Evolutionary conservation across 1,284 basidiomycete genomes (phyloP).

Genomic region (Sporisorium reilianum): DNA sequence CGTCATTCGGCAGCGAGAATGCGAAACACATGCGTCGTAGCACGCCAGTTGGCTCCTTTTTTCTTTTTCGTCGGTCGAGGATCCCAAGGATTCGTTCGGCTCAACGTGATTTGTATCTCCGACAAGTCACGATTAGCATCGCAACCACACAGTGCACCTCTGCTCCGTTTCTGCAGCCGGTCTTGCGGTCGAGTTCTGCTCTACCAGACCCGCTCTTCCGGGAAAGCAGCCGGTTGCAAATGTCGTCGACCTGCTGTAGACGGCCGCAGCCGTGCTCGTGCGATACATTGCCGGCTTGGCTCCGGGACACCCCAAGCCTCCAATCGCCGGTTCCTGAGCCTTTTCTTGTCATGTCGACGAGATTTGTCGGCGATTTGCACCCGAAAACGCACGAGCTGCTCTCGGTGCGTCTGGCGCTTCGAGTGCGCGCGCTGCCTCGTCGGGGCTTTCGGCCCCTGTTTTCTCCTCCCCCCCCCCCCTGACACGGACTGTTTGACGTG

Average conservation of each 20-base stretch:
- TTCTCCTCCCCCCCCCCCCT: neutral
- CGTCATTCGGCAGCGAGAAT: slow-evolving; percentile 25
- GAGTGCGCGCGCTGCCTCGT: too few species aligned
- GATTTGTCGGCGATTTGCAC: neutral
- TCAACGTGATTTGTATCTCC: slow-evolving; percentile 31
- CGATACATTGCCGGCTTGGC: slow-evolving; percentile 1
- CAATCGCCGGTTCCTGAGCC: slow-evolving; percentile 4
- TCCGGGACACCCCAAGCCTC: neutral
- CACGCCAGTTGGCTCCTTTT: neutral
- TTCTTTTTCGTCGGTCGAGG: neutral
- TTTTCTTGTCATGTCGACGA: neutral
- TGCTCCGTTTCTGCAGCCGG: too few species aligned
- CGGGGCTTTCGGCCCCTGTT: neutral
- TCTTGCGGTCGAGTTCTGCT: too few species aligned
- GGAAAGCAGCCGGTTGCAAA: too few species aligned
- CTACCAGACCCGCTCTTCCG: too few species aligned
- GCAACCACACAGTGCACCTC: too few species aligned
- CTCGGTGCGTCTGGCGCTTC: too few species aligned
- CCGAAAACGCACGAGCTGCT: neutral
- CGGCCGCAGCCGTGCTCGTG: neutral
- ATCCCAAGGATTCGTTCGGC: slow-evolving; percentile 12
- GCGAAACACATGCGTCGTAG: neutral
- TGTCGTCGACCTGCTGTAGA: too few species aligned
- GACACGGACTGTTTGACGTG: neutral
- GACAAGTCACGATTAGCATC: slow-evolving; percentile 22